Base-by-base conservation (phyloP, 768 basidiomycete species). In the Sarcomyxa edulis region DNA sequence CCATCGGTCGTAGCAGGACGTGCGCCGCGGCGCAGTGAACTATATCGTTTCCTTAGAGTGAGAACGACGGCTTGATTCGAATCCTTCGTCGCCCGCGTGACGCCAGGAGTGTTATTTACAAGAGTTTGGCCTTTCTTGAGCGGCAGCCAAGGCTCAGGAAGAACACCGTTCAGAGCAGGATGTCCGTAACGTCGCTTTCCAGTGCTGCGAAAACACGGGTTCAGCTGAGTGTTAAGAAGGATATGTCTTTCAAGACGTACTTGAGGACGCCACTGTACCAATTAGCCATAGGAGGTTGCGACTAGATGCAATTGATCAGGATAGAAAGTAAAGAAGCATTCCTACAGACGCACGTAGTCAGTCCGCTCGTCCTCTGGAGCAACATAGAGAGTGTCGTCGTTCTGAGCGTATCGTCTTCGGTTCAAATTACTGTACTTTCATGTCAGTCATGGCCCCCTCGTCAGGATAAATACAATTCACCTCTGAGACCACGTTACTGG, bases 271-370 rank as follows among this genome's bases (percentile, higher is more conserved):
- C 95, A 30, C 72, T 74, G 57, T 91, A 97, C 81, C 90, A 94
- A 50, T 90, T 90, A 10, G 86, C 83, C 89, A 98, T 93, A 0
- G 95, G 95, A 0, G 95, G 94, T 59, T 98, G 95, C 0, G 90
- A 92, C 85, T 93, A 50, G 3, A 33, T 35, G 29, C 45, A 48
- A 35, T 42, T 42, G 22, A 35, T 50, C 29, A 47, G 38, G 14
- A 32, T 27, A 16, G 28, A 31, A 26, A 22, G 19, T 18, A 24
- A 12, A 2, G 12, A 11, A 21, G 25, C 15, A 37, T 5, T 25
- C n/a, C 19, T 19, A 25, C 39, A 29, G 2, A 59, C 72, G 43
- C 46, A 85, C 86, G 58, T 94, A 94, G 62, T 94, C 89, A 12
- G 92, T 94, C 23, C 86, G 70, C 49, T 88, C 86, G 55, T 95